Evolutionary conservation across 371 early-diverging fungal genomes (phyloP), one percentile per base, ranked within the genome.

Genomic region (Blastocladiella emersonii): DNA sequence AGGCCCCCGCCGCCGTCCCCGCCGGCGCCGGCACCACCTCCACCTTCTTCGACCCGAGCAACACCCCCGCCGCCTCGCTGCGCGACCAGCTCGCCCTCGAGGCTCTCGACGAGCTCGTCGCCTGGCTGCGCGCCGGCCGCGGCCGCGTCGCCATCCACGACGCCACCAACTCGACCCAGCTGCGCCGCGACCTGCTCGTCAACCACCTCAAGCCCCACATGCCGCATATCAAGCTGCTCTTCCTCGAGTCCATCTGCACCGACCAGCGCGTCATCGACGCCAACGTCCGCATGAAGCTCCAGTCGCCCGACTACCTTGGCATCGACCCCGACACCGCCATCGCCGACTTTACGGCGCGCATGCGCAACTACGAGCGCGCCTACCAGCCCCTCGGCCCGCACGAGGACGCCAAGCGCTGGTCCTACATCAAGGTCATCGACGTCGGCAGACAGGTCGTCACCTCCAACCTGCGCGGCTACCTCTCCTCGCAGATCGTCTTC

Each of bases 71-170:
- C 43, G 75, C 76, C 41, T 71, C 76, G 37, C 70, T 84, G 41
- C 83, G 93, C 61, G 90, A 91, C 64, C 70, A 80, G 17, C 64
- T 90, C 1, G 92, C 91, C 13, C 65, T 87, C 64, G 87, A 88
- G 39, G 85, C 88, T 17, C 70, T 92, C 43, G 89, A 90, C n/a
- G 89, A 90, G 64, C 65, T 87, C 34, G 76, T 91, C 39, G 65
- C 73, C 10, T 92, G 93, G 93, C 73, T 92, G 49, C 77, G 80
- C 41, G 64, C 71, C 51, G 84, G 80, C 34, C 17, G 23, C 10
- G 89, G 88, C 15, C 81, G 85, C 44, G 86, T 91, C 12, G 93
- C 87, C 34, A 88, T 92, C 55, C 91, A 90, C 65, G 92, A 92
- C 71, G 92, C 92, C 0, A 92, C 92, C 17, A 92, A 92, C 69